Evolutionary conservation across 495 filamentous ascomycete species (phyloP), one percentile per base, ranked within the genome.

Genomic region (Tuber calosporum): DNA sequence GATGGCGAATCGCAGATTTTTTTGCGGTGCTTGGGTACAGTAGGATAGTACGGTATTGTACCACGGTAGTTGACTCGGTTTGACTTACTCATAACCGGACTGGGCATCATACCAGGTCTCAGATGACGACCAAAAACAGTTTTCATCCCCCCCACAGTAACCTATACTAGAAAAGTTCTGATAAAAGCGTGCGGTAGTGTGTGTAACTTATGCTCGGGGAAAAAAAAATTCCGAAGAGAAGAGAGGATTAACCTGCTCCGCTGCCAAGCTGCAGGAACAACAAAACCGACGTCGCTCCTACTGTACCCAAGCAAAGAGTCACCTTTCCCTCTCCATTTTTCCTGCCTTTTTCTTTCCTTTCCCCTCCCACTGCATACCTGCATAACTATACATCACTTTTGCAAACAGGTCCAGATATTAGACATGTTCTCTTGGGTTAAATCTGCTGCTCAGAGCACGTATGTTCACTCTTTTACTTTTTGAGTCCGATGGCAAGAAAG

Each of bases 391-490:
- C 53, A 19, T 62, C 34, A 34, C 53, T 62, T 34, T 30, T 26
- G 15, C 53, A 34, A 34, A 62, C 34, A 30, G 53, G n/a, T n/a
- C n/a, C 53, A 40, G 17, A 34, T 30, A 69, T 72, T 34, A 38
- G 67, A 73, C 36, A 79, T 80, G 78, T 70, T 80, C 41, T 80
- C 78, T 39, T 79, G 71, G 70, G 71, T 79, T 36, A 76, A 67
- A 41, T 72, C 67, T 38, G 41, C 77, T 36, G 77, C 74, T 71
- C 78, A 80, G 58, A 76, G 77, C 41, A 77, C 77, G 78, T 80
- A 71, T 58, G 78, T 67, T 67, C 26, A 4, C 38, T 53, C 48
- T 38, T 48, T 11, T 7, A 17, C 9, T 34, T 62, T 34, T 62
- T 34, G 26, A 34, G 26, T 53, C 37, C 37, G n/a, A 6, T 17